These are phyloP conservation scores for Capsicum pubescens DNA, from an alignment of 257 asterid species.

Conservation along the genomic window DNA sequence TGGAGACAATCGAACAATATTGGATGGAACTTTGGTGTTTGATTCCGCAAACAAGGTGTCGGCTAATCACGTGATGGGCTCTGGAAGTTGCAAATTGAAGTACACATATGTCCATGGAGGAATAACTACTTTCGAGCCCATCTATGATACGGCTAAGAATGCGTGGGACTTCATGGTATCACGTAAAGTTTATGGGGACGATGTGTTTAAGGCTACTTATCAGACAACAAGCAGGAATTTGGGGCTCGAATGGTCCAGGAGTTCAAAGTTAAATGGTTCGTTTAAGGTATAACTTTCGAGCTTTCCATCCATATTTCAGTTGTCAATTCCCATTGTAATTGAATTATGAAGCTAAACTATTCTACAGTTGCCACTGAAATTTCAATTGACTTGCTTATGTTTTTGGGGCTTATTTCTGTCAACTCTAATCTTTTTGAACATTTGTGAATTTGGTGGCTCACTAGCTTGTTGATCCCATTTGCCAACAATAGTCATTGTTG, in stretches of 20 bases:
- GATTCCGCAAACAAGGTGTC: constrained; percentile 91
- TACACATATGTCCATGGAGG: constrained; percentile 80
- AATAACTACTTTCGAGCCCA: constrained; percentile 76
- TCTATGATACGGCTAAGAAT: constrained; percentile 75
- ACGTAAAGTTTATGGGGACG: constrained; percentile 69
- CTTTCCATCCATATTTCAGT: constrained; percentile 22
- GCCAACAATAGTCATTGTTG: neutral
- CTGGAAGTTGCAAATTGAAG: constrained; percentile 71
- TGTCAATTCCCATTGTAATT: neutral
- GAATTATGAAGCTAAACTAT: constrained; percentile 27
- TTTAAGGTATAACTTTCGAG: constrained; percentile 65
- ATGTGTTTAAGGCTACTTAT: constrained; percentile 76
- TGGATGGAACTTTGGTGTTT: constrained; percentile 79
- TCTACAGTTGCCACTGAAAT: constrained; percentile 3
- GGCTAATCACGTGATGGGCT: constrained; percentile 78
- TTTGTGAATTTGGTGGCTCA: neutral
- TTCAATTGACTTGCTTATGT: neutral
- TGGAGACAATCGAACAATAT: constrained; percentile 64
- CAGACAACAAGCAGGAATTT: constrained; percentile 76
- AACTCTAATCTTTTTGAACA: neutral
- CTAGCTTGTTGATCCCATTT: neutral
- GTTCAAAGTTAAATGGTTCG: constrained; percentile 69
- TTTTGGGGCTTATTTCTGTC: neutral
- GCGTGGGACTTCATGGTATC: constrained; percentile 85
- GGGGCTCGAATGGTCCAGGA: constrained; percentile 90